phyloP scores from a whole-genome alignment of 345 rosid genomes.

The Populus pruinosa region DNA sequence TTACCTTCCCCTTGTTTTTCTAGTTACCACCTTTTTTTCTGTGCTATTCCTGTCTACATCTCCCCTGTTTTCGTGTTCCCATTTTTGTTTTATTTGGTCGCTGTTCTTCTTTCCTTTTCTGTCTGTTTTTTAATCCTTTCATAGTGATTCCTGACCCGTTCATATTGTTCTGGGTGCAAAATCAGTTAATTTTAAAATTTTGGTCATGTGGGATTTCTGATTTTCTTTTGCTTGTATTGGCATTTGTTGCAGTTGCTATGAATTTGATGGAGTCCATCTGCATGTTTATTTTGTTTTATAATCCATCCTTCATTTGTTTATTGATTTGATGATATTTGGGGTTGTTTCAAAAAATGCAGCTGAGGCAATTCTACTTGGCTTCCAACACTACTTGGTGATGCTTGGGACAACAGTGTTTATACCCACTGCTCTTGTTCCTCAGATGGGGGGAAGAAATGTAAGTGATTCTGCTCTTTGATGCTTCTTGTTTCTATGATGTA shows the following conservation, averaged over 20 bases:
- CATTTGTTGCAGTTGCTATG: neutral
- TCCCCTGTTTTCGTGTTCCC: neutral
- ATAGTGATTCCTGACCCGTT: neutral
- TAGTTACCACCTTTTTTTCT: neutral
- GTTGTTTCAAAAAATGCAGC: slow-evolving; percentile 48
- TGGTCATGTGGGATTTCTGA: neutral
- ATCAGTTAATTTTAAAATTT: neutral
- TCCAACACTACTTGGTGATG: slow-evolving; percentile 97
- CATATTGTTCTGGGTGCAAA: neutral
- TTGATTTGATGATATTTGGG: slow-evolving; percentile 7
- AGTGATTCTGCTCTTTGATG: slow-evolving; percentile 9
- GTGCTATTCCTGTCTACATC: neutral
- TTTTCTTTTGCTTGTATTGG: neutral
- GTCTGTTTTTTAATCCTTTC: neutral
- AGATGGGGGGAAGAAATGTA: slow-evolving; percentile 98
- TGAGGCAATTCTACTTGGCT: slow-evolving; percentile 88
- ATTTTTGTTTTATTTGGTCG: neutral
- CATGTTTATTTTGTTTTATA: neutral
- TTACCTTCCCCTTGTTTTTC: neutral
- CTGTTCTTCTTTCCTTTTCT: neutral
- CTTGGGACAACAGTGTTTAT: slow-evolving; percentile 92
- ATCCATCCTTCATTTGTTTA: neutral
- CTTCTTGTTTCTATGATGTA: slow-evolving; percentile 16
- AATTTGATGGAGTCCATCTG: neutral
- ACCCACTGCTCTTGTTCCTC: slow-evolving; percentile 75